Conservation (phyloP, 768 basidiomycete genomes). For the Candolleomyces aberdarensis region DNA sequence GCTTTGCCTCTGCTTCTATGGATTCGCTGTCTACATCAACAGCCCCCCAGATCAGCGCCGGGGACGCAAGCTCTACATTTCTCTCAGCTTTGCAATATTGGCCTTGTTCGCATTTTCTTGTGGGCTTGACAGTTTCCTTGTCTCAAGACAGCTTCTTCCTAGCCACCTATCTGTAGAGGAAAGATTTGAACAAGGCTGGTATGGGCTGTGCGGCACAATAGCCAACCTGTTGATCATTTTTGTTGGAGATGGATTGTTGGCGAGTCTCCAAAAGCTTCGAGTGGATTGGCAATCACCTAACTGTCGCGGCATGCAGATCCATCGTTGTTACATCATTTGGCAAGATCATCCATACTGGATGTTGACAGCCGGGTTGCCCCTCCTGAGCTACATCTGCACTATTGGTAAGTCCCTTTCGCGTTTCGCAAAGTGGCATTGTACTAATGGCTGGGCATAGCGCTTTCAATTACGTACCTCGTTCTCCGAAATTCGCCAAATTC, state of each 20-base stretch:
- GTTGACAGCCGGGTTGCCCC: not conserved
- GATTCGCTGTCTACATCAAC: no score
- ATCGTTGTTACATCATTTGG: not conserved
- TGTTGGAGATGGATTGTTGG: not conserved
- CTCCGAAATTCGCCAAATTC: not conserved
- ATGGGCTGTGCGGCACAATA: no score
- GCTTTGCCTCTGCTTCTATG: no score
- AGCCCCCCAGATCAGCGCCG: no score
- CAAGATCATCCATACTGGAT: not conserved
- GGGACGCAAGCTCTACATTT: no score
- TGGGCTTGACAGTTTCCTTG: no score
- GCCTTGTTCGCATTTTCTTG: no score
- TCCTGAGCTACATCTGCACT: not conserved
- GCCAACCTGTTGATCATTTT: not conserved
- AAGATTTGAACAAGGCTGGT: no score
- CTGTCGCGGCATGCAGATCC: not conserved
- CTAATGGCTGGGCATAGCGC: not conserved
- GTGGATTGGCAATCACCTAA: not conserved
- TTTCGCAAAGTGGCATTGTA: not conserved
- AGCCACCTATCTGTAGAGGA: no score
- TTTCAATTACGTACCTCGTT: not conserved
- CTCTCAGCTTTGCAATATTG: no score
- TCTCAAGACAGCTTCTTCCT: no score
- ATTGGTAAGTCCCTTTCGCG: not conserved
- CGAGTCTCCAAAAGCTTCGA: not conserved